Evolutionary conservation across 306 rosid species (phyloP), one percentile per base, ranked within the genome.

Genomic region (Prunus salicina): DNA sequence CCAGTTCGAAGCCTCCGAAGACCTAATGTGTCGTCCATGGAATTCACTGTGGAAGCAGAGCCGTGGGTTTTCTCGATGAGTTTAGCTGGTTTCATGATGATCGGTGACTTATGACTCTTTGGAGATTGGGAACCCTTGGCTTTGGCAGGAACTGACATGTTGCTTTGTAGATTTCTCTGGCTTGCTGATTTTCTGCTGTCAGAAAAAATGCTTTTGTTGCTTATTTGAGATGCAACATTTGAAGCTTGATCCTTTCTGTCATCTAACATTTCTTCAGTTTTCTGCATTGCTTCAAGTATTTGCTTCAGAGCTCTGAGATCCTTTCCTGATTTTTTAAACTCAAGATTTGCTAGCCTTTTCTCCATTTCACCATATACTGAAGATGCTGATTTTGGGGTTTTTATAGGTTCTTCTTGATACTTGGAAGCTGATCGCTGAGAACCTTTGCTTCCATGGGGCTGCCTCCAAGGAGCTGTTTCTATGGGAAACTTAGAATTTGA

Each of bases 261-360:
- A 49, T 86, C 92, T 3, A 75, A 62, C 60, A 82, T 41, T 73
- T 79, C 91, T 75, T 82, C 64, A 2, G 79, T 79, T 79, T 90
- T 94, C 79, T 94, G 98, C 97, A 94, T 94, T 64, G 92, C 88
- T 76, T 89, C 93, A 67, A 94, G 95, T 82, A 90, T 92, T 76
- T 92, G 98, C 76, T 94, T 92, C 47, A 94, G 93, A 74, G 97
- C 98, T 83, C 98, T 80, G 74, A 90, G 98, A 80, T 94, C 97
- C 84, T 88, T 94, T 63, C 97, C 97, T 13, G 98, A 92, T 83
- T 89, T 92, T 71, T 86, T 94, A 82, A 94, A 94, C 81, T 94
- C 97, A 7, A 94, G 96, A 60, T 87, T 85, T 1, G 96, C 88
- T 76, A 90, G 67, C 81, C 97, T 89, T 84, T 92, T 86, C 82